Conservation (phyloP, 371 early-diverging fungal genomes). For the Basidiobolus heterosporus region DNA sequence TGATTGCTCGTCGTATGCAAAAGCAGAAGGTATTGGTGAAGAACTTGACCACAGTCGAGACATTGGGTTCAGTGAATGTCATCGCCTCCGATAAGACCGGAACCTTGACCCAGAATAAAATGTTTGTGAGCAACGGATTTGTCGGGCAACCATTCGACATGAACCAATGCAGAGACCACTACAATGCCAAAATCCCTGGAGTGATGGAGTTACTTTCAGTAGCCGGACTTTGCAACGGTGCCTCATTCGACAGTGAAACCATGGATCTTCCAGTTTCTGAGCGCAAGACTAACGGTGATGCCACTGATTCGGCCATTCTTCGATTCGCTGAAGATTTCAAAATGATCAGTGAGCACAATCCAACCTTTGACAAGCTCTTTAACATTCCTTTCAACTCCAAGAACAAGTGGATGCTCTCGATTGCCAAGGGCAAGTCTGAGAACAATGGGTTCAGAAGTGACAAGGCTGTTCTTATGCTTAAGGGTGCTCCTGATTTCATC, state of each 20-base stretch:
- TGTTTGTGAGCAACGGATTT: constrained; percentile 31
- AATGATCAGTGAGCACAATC: constrained; percentile 2
- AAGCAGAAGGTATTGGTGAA: constrained; percentile 34
- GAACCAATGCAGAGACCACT: constrained; percentile 8
- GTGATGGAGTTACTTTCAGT: constrained; percentile 6
- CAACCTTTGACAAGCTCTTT: neutral
- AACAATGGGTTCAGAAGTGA: constrained; percentile 7
- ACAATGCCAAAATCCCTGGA: constrained; percentile 6
- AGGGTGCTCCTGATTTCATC: constrained; percentile 68
- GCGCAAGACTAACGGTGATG: constrained; percentile 44
- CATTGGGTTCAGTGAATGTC: constrained; percentile 44
- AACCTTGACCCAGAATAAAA: constrained; percentile 44
- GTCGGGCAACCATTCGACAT: constrained; percentile 17
- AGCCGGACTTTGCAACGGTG: constrained; percentile 38
- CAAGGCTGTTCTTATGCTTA: constrained; percentile 25
- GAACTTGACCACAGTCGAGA: constrained; percentile 44
- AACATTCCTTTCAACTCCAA: constrained; percentile 49
- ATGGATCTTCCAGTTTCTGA: constrained; percentile 24
- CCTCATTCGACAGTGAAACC: constrained; percentile 29
- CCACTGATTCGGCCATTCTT: constrained; percentile 60
- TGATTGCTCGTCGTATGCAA: constrained; percentile 22
- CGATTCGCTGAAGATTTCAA: constrained; percentile 25
- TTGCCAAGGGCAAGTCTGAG: neutral
- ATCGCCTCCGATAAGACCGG: constrained; percentile 45
- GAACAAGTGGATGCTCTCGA: constrained; percentile 37